A percentile compares a stretch with the other conserved stretches of the same genome.
These are phyloP conservation scores for Trichoderma orchidacearum DNA, from an alignment of 495 filamentous ascomycete species.

Conservation along the genomic window DNA sequence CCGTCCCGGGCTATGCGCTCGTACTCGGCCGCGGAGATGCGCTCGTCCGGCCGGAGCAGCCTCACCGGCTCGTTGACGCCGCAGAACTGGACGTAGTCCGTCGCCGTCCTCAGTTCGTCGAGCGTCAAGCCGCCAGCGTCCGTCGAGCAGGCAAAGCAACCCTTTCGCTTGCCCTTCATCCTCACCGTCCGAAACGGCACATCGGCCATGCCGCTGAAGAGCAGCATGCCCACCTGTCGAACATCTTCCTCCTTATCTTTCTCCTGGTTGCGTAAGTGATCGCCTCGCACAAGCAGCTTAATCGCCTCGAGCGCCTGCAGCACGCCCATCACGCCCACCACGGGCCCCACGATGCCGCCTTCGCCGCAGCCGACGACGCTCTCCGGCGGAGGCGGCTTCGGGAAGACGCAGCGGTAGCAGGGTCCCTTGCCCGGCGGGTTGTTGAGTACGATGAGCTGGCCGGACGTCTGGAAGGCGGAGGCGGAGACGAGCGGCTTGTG, in stretches of 20 bases:
- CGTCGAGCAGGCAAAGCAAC: constrained; percentile 62
- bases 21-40: constrained; percentile 48
- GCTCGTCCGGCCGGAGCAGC: constrained; percentile 42
- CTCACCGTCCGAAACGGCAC: constrained; percentile 60
- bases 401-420: constrained; percentile 91
- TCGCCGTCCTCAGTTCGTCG: constrained; percentile 41
- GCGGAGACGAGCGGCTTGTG: constrained; percentile 75
- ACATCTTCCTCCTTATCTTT: background rate
- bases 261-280: constrained; percentile 2
- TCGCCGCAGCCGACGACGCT: constrained; percentile 76
- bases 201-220: constrained; percentile 46
- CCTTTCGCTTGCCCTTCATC: constrained; percentile 48
- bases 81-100: constrained; percentile 75
- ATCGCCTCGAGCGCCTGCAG: constrained; percentile 83
- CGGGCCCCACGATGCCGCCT: constrained; percentile 80
- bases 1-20: constrained; percentile 13
- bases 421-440: constrained; percentile 50
- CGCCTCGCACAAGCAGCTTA: constrained; percentile 49
- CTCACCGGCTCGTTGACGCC: constrained; percentile 34
- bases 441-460: constrained; percentile 79
- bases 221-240: constrained; percentile 31
- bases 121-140: constrained; percentile 43
- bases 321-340: constrained; percentile 89
- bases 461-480: constrained; percentile 73
- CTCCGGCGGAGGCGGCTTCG: constrained; percentile 67